Evolutionary conservation across 768 basidiomycete species (phyloP).

Genomic region (Asterophora parasitica): DNA sequence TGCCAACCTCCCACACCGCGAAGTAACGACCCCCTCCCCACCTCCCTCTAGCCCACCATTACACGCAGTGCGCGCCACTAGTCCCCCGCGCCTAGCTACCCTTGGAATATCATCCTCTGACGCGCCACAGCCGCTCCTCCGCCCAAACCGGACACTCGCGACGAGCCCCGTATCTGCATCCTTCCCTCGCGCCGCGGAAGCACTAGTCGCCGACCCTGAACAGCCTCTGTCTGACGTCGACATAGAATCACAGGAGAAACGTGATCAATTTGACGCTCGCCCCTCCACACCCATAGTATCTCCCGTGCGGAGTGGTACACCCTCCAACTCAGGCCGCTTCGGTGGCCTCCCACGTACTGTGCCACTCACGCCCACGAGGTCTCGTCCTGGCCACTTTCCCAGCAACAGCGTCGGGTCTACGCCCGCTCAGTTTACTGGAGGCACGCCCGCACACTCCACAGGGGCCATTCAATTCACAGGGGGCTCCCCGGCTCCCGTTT

Average conservation of each 20-base stretch:
- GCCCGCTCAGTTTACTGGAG: not conserved
- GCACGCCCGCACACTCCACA: no score
- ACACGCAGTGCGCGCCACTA: slow-evolving; percentile 15
- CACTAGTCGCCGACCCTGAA: no score
- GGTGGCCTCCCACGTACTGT: slow-evolving; percentile 52
- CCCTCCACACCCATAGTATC: slow-evolving; percentile 1
- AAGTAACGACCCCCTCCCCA: slow-evolving; percentile 23
- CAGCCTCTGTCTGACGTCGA: not conserved
- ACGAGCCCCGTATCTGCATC: slow-evolving; percentile 31
- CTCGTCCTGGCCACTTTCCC: slow-evolving; percentile 12
- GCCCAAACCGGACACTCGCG: slow-evolving; percentile 23
- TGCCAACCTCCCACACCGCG: slow-evolving; percentile 58
- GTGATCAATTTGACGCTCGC: slow-evolving; percentile 14
- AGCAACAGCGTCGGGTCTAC: slow-evolving; percentile 18
- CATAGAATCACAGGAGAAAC: slow-evolving; percentile 18
- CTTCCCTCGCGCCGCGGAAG: slow-evolving; percentile 13
- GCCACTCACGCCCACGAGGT: slow-evolving; percentile 37
- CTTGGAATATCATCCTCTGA: slow-evolving; percentile 8
- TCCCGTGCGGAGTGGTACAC: slow-evolving; percentile 6
- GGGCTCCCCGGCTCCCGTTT: no score
- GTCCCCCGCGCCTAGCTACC: slow-evolving; percentile 25
- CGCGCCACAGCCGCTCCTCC: slow-evolving; percentile 8
- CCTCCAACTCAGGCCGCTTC: slow-evolving; percentile 44
- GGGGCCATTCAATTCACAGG: no score
- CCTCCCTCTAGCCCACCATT: slow-evolving; percentile 20